Evolutionary conservation across 306 rosid genomes (phyloP).

Genomic region (Parietaria judaica): DNA sequence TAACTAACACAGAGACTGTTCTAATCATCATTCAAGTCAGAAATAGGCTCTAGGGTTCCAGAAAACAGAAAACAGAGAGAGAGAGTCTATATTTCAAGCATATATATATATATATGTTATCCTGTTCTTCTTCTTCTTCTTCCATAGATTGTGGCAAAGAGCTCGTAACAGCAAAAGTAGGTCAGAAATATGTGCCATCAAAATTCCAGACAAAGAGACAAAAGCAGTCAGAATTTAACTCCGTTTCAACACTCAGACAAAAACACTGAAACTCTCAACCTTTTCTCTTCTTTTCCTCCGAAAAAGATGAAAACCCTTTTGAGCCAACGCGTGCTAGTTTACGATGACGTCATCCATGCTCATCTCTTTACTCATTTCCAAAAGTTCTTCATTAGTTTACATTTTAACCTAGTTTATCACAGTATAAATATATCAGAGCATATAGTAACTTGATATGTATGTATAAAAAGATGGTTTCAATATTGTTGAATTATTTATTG

Average conservation of each 20-base stretch:
- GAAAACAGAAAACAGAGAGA: background rate
- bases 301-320: constrained; percentile 24
- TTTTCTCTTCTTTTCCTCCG: constrained; percentile 1
- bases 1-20: background rate
- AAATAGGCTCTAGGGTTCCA: background rate
- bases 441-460: background rate
- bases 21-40: background rate
- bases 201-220: constrained; percentile 81
- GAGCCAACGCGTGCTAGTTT: constrained; percentile 56
- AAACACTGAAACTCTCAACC: constrained; percentile 19
- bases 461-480: background rate
- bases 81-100: background rate
- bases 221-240: constrained; percentile 27
- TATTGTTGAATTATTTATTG: constrained; percentile 1
- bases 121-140: constrained; percentile 15
- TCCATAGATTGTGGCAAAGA: background rate
- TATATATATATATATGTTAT: background rate
- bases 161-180: constrained; percentile 6
- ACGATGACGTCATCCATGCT: constrained; percentile 58
- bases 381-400: background rate
- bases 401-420: no score
- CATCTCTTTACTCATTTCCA: background rate
- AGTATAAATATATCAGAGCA: background rate
- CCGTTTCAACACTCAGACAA: constrained; percentile 33
- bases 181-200: constrained; percentile 35